Evolutionary conservation across 2,329 filamentous ascomycete genomes (phyloP).

Genomic region (Monosporascus cannonballus): DNA sequence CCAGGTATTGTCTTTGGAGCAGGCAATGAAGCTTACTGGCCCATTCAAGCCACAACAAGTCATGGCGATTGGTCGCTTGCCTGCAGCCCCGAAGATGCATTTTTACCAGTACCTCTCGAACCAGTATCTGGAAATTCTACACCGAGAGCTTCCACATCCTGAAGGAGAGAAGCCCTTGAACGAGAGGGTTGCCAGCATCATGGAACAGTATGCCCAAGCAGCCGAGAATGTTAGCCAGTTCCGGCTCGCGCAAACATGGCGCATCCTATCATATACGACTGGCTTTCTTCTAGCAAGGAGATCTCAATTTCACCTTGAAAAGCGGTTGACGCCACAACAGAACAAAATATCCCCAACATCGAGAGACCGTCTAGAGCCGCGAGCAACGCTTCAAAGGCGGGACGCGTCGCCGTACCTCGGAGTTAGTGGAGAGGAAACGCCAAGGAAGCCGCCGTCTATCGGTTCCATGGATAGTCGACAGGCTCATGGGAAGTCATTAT

Average conservation of each 20-base stretch:
- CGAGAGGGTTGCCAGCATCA: constrained; percentile 41
- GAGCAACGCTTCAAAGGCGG: constrained; percentile 6
- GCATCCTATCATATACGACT: constrained; percentile 52
- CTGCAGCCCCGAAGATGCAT: constrained; percentile 42
- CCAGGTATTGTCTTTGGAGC: constrained; percentile 46
- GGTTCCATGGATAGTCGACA: constrained; percentile 28
- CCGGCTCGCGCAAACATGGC: constrained; percentile 59
- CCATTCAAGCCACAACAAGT: constrained; percentile 54
- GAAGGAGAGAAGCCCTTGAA: constrained; percentile 33
- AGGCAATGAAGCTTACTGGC: constrained; percentile 52
- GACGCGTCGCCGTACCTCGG: constrained; percentile 13
- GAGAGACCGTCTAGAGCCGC: constrained; percentile 8
- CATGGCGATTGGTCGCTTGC: constrained; percentile 55
- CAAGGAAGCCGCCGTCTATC: constrained; percentile 20
- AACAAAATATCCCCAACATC: constrained; percentile 5
- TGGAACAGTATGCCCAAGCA: constrained; percentile 52
- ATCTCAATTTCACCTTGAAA: constrained; percentile 51
- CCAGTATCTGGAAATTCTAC: constrained; percentile 50
- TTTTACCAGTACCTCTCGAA: constrained; percentile 51
- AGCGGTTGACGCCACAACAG: constrained; percentile 33
- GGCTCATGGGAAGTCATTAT: constrained; percentile 36
- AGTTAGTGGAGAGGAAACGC: constrained; percentile 15
- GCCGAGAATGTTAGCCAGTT: constrained; percentile 52
- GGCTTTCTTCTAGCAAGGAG: constrained; percentile 47
- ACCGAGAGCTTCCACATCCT: constrained; percentile 39